Conservation (phyloP, 2,329 filamentous ascomycete species). For the Alternaria sp. region DNA sequence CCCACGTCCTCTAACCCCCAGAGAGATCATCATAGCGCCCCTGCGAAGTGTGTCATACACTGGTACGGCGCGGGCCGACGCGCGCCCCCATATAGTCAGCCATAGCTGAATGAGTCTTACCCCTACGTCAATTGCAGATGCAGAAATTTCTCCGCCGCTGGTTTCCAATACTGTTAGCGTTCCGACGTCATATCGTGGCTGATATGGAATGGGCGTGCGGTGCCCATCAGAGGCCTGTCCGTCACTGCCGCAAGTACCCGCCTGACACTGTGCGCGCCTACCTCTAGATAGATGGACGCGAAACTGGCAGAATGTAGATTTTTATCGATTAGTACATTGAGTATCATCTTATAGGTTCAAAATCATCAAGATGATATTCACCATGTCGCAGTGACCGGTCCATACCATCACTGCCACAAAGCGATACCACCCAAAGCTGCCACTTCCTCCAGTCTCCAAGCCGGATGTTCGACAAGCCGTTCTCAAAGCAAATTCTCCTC, state of each 20-base stretch:
- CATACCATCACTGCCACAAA: not conserved
- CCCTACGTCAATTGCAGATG: not conserved
- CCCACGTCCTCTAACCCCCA: not conserved
- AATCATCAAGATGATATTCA: not conserved
- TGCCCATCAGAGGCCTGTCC: not conserved
- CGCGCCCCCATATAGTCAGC: not conserved
- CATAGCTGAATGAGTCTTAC: not conserved
- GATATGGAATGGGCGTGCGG: not conserved
- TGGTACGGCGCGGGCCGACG: not conserved
- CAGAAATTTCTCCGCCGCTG: not conserved
- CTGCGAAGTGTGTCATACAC: not conserved
- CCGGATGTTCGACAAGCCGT: not conserved
- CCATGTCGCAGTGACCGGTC: not conserved
- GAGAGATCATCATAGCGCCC: not conserved
- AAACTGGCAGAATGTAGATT: not conserved
- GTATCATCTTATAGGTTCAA: not conserved
- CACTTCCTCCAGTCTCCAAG: not conserved
- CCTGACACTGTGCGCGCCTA: not conserved
- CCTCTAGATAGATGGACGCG: not conserved
- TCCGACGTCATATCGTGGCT: not conserved
- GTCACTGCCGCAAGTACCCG: not conserved
- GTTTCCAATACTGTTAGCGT: not conserved
- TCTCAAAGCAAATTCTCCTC: not conserved
- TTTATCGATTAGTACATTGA: not conserved
- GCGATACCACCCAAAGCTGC: not conserved